A percentile compares a stretch with the other conserved stretches of the same genome.
phyloP scores from a whole-genome alignment of 257 asterid genomes.

The Solanum tarijense region DNA sequence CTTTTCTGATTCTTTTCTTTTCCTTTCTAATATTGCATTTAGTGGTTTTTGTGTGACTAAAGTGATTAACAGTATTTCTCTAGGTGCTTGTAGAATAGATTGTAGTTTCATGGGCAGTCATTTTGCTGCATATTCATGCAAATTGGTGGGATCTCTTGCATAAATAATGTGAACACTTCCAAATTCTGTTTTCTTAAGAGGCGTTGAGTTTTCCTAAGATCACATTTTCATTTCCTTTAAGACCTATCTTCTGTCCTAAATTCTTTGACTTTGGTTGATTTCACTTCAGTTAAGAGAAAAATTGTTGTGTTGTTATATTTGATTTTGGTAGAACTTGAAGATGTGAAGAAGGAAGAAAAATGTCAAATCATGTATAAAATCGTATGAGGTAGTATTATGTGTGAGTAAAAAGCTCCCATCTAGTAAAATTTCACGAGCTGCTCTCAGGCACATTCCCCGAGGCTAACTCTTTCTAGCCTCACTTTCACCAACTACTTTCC shows the following conservation, averaged over 20 bases:
- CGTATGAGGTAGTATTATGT: neutral
- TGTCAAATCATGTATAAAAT: neutral
- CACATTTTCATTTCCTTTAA: neutral
- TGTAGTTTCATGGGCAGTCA: neutral
- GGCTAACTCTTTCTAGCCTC: neutral
- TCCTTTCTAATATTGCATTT: neutral
- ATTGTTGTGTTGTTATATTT: neutral
- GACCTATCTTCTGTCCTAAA: neutral
- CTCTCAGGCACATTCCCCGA: neutral
- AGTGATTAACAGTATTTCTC: neutral
- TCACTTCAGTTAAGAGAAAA: neutral
- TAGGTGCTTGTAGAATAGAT: neutral
- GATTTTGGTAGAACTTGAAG: neutral
- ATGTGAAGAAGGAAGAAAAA: neutral
- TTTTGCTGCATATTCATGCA: neutral
- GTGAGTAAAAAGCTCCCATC: neutral
- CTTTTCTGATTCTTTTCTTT: neutral
- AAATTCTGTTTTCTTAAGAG: neutral
- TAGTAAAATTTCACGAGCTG: neutral
- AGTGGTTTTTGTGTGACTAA: neutral
- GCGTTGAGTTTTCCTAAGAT: neutral
- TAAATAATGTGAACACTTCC: neutral
- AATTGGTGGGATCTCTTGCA: neutral
- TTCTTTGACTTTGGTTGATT: neutral
- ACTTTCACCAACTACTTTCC: neutral